Evolutionary conservation across 2,329 filamentous ascomycete species (phyloP), one percentile per base, ranked within the genome.

Genomic region (Fusarium drepaniforme): DNA sequence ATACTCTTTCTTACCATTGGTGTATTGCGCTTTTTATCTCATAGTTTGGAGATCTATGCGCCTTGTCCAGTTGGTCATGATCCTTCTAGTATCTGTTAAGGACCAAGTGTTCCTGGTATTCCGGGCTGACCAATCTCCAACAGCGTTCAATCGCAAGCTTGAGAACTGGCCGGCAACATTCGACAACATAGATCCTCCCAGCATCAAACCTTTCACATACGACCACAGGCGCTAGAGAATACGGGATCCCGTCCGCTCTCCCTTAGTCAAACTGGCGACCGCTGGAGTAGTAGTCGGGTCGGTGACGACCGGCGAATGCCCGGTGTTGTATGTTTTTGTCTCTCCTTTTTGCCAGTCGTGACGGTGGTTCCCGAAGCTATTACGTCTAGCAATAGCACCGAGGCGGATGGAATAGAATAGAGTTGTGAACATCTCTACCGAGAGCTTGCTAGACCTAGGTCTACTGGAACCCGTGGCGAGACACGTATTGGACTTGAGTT

Each of bases 161-260:
- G 42, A 46, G 21, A 9, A 3, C 4, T 5, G 7, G 42, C 13
- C 2, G 4, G 2, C 13, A 2, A 49, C 0, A 25, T 0, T 25
- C 8, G 44, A 16, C 44, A 6, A 13, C 9, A 53, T 53, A 30
- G 49, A 53, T 13, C 25, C 23, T 15, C 25, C 2, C 25, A n/a
- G 25, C 25, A 8, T 0, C 28, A 30, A 33, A 1, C 1, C 49
- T 33, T 6, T 8, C 28, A 53, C 49, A 53, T 53, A 53, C 49
- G 49, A 33, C 49, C 49, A 53, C 33, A 53, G 49, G 49, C 28
- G 49, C 25, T 53, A 53, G 49, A 53, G 25, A 53, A 53, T 53
- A 53, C 49, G 49, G 49, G 49, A 53, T 53, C 49, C 49, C 49
- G 49, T 53, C 49, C 46, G 46, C 46, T 53, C 46, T 53, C 46